Evolutionary conservation across 2,329 filamentous ascomycete genomes (phyloP).

Genomic region (Colletotrichum chrysophilum): DNA sequence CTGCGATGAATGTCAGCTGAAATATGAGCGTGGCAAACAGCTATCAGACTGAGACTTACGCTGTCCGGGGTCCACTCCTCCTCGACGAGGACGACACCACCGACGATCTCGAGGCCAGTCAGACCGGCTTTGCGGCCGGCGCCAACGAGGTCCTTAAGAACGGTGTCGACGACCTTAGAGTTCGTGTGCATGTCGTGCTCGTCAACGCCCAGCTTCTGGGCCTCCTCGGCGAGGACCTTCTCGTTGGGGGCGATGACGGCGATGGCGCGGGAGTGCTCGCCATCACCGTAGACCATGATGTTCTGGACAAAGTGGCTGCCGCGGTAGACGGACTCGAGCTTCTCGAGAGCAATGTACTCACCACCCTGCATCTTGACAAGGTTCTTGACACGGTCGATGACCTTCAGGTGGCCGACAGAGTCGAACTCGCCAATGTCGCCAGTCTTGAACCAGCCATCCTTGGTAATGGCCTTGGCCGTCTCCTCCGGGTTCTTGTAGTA

Average conservation of each 20-base stretch:
- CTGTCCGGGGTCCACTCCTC: constrained; percentile 89
- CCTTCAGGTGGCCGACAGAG: constrained; percentile 75
- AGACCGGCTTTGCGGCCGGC: constrained; percentile 72
- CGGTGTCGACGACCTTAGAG: constrained; percentile 64
- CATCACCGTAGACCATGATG: constrained; percentile 85
- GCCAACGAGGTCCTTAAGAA: constrained; percentile 71
- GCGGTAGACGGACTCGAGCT: constrained; percentile 90
- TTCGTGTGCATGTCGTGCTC: constrained; percentile 73
- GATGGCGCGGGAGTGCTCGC: constrained; percentile 77
- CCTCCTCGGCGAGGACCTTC: constrained; percentile 65
- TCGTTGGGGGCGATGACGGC: constrained; percentile 79
- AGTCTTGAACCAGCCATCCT: constrained; percentile 96
- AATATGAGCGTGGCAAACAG: background rate
- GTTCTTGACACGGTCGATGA: constrained; percentile 98
- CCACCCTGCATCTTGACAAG: constrained; percentile 94
- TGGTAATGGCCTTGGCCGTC: constrained; percentile 76
- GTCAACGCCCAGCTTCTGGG: constrained; percentile 65
- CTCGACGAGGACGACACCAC: constrained; percentile 78
- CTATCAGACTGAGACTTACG: constrained; percentile 57
- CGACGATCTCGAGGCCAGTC: constrained; percentile 74
- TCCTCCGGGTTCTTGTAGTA: constrained; percentile 90
- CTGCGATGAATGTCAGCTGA: constrained; percentile 37
- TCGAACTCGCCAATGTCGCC: constrained; percentile 95
- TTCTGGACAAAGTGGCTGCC: constrained; percentile 80
- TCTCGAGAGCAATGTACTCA: constrained; percentile 97